Conservation (phyloP, 192 early-diverging fungal species). For the Coemansia sp. region DNA sequence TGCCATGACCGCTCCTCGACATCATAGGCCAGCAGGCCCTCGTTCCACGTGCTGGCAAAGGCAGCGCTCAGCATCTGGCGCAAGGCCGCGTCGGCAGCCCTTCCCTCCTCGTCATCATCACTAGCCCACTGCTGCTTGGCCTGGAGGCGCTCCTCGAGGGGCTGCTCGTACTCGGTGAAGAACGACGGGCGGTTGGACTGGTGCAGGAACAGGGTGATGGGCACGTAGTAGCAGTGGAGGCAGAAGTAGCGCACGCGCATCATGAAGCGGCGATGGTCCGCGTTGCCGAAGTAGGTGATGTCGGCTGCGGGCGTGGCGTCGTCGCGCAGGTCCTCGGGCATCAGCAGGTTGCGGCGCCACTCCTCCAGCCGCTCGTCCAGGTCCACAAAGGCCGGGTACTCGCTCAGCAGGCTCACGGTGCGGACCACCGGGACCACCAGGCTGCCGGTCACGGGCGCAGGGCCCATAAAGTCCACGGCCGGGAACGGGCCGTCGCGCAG, state of each 20-base stretch:
- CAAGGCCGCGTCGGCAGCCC: conserved; percentile 17
- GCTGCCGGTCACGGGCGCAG: conserved; percentile 1
- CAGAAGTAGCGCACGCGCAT: conserved; percentile 53
- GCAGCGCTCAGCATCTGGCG: conserved; percentile 41
- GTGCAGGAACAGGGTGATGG: conserved; percentile 44
- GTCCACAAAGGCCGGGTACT: conserved; percentile 38
- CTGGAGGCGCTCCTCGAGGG: conserved; percentile 17
- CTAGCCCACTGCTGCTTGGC: not conserved
- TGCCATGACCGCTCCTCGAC: conserved; percentile 34
- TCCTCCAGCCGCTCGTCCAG: conserved; percentile 39
- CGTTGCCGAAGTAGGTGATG: conserved; percentile 46
- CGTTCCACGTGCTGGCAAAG: conserved; percentile 49
- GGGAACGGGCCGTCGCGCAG: conserved; percentile 29
- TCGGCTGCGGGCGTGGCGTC: conserved; percentile 36
- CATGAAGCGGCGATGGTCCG: conserved; percentile 51
- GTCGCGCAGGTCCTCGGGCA: conserved; percentile 49
- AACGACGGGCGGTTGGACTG: conserved; percentile 49
- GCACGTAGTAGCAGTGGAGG: conserved; percentile 51
- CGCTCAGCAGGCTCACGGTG: conserved; percentile 27
- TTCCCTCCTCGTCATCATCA: not conserved
- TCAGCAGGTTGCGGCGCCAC: conserved; percentile 33
- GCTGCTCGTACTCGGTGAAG: conserved; percentile 51
- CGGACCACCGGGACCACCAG: conserved; percentile 35
- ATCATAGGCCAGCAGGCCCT: conserved; percentile 43
- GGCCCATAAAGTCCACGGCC: conserved; percentile 34